A percentile compares a stretch with the other conserved stretches of the same genome.
Evolutionary conservation across 2,329 filamentous ascomycete genomes (phyloP).

Genomic region (Fonsecaea multimorphosa): DNA sequence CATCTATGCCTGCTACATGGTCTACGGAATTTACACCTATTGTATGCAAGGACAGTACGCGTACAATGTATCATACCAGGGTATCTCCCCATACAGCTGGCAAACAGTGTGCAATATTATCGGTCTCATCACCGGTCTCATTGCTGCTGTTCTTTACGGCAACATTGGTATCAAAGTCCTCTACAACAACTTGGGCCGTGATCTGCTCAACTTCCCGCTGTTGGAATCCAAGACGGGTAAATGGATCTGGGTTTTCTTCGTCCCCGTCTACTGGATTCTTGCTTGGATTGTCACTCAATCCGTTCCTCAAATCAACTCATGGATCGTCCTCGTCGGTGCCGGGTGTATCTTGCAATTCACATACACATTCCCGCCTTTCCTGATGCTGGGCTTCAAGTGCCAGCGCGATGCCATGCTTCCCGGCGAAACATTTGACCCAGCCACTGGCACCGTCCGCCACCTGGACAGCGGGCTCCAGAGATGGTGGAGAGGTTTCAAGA

Average conservation of each 20-base stretch:
- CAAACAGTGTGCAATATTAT: slow-evolving; percentile 53
- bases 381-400: slow-evolving; percentile 43
- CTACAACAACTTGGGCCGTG: slow-evolving; percentile 34
- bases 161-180: slow-evolving; percentile 50
- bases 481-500: slow-evolving; percentile 40
- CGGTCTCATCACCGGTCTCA: slow-evolving; percentile 47
- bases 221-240: slow-evolving; percentile 31
- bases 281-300: slow-evolving; percentile 54
- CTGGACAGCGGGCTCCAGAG: slow-evolving; percentile 30
- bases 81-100: slow-evolving; percentile 48
- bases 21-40: slow-evolving; percentile 57
- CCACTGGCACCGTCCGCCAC: slow-evolving; percentile 34
- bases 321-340: slow-evolving; percentile 51
- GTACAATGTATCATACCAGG: slow-evolving; percentile 51
- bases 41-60: slow-evolving; percentile 56
- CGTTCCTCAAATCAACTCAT: slow-evolving; percentile 51
- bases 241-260: slow-evolving; percentile 36
- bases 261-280: slow-evolving; percentile 53
- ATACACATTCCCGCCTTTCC: slow-evolving; percentile 53
- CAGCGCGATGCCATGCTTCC: slow-evolving; percentile 41
- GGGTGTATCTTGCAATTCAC: slow-evolving; percentile 55
- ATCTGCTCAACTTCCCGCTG: slow-evolving; percentile 29
- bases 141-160: slow-evolving; percentile 50
- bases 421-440: slow-evolving; percentile 38
- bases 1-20: slow-evolving; percentile 56